Conservation (phyloP, 768 basidiomycete species). For the Suillus decipiens region DNA sequence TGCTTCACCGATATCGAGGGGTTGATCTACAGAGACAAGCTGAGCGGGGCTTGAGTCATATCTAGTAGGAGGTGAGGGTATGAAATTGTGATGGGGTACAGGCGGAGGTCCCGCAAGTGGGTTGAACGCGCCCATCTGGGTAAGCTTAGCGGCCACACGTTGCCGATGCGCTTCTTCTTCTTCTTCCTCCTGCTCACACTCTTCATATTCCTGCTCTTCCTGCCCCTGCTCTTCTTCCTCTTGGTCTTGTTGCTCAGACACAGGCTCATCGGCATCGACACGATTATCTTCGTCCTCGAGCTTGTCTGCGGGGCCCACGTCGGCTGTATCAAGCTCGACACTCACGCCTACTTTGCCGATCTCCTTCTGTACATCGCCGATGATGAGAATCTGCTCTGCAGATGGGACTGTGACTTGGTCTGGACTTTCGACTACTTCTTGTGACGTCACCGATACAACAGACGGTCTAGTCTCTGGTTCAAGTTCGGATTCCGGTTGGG, state of each 20-base stretch:
- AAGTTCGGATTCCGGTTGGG: not conserved
- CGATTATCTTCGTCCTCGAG: constrained; percentile 19
- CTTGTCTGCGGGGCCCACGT: constrained; percentile 14
- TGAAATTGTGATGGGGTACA: constrained; percentile 18
- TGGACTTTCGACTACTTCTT: constrained; percentile 5
- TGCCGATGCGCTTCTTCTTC: constrained; percentile 56
- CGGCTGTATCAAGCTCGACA: constrained; percentile 10
- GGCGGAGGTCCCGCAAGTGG: constrained; percentile 47
- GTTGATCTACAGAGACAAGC: constrained; percentile 10
- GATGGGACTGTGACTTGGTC: constrained; percentile 8
- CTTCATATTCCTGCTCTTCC: constrained; percentile 16
- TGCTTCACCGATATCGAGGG: constrained; percentile 20
- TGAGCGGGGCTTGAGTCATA: constrained; percentile 15
- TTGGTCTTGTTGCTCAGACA: constrained; percentile 11
- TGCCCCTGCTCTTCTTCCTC: constrained; percentile 15
- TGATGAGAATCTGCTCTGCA: constrained; percentile 9
- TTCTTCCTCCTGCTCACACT: constrained; percentile 32
- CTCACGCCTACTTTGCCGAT: constrained; percentile 11
- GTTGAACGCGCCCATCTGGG: constrained; percentile 64
- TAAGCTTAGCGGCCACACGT: constrained; percentile 59
- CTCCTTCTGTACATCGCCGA: constrained; percentile 18
- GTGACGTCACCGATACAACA: constrained; percentile 6
- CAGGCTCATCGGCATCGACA: constrained; percentile 10
- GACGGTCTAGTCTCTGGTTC: constrained; percentile 4
- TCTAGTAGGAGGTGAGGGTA: not conserved